A percentile compares a stretch with the other conserved stretches of the same genome.
phyloP scores from a whole-genome alignment of 306 rosid species.

The Gastrolobium bilobum region DNA sequence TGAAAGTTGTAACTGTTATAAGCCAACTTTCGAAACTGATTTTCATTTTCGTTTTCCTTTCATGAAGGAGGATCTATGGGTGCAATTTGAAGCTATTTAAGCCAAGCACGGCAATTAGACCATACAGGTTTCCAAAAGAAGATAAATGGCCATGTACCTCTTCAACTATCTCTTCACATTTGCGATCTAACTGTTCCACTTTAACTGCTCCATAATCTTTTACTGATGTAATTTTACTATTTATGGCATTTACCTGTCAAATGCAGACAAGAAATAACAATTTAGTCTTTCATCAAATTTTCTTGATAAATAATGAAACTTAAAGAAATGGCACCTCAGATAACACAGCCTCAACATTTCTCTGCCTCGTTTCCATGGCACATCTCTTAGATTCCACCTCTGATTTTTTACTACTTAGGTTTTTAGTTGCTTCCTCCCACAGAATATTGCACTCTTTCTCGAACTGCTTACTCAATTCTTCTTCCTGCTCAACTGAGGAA shows the following conservation, averaged over 20 bases:
- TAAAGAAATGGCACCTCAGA: conserved; percentile 62
- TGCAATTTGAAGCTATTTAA: conserved; percentile 37
- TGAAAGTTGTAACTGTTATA: conserved; percentile 4
- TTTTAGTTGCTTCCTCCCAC: conserved; percentile 67
- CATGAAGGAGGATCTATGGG: neutral
- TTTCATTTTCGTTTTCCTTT: conserved; percentile 14
- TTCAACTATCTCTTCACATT: conserved; percentile 62
- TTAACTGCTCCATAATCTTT: conserved; percentile 62
- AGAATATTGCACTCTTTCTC: conserved; percentile 66
- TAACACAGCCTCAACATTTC: conserved; percentile 68
- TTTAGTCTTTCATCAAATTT: conserved; percentile 16
- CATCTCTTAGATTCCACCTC: conserved; percentile 75
- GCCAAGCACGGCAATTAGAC: neutral
- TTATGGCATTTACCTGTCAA: conserved; percentile 69
- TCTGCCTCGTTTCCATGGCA: conserved; percentile 70
- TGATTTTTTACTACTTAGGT: conserved; percentile 53
- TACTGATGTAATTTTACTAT: conserved; percentile 53
- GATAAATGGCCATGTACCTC: conserved; percentile 60
- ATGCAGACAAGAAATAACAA: conserved; percentile 44
- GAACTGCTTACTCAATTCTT: conserved; percentile 63
- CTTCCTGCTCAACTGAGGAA: conserved; percentile 67
- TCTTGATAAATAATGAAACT: neutral
- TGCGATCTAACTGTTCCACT: conserved; percentile 56
- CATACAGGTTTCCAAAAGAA: conserved; percentile 10
- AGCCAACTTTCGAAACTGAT: conserved; percentile 12